Evolutionary conservation across 1,139 yeast genomes (phyloP), one percentile per base, ranked within the genome.

Genomic region (Geotrichum klebahnii): DNA sequence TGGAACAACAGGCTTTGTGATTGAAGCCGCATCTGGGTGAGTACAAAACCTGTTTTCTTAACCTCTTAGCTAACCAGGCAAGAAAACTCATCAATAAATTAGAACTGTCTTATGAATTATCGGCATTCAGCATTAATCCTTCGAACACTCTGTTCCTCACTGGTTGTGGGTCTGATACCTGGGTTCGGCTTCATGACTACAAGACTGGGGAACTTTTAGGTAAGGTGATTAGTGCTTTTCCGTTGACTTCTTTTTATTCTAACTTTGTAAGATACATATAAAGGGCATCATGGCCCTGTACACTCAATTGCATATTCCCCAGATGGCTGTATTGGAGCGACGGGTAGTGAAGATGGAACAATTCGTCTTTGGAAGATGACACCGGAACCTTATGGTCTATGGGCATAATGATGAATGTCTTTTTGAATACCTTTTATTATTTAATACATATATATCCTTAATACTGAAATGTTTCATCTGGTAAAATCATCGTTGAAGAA

Each of bases 261-360:
- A 20, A 37, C 6, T 20, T 4, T 9, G 4, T n/a, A 3, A 39
- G 69, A 64, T 43, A 61, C 61, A 19, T 55, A 51, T 43, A 67
- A 64, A 45, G 70, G 68, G 3, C 72, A 68, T 45, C 72, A 68
- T 52, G 72, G 72, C 1, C 71, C 72, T 0, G 70, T 68, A 9
- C 71, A 68, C 52, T 60, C 69, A 2, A 60, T 67, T 1, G 54
- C 63, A 26, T 68, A 60, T 49, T 66, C 71, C 8, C 72, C 71
- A 2, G 70, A 68, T 46, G 69, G 70, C 1, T 55, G 59, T 22
- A 41, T 68, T 16, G 61, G 76, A 55, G 88, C 84, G 0, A 78
- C 87, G 0, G 89, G 88, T 40, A 77, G 85, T 2, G 81, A 79
- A 52, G 89, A 83, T 60, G 88, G 88, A 9, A 68, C 82, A 2